Conservation (phyloP, 306 rosid genomes). For the Prunus fruticosa region DNA sequence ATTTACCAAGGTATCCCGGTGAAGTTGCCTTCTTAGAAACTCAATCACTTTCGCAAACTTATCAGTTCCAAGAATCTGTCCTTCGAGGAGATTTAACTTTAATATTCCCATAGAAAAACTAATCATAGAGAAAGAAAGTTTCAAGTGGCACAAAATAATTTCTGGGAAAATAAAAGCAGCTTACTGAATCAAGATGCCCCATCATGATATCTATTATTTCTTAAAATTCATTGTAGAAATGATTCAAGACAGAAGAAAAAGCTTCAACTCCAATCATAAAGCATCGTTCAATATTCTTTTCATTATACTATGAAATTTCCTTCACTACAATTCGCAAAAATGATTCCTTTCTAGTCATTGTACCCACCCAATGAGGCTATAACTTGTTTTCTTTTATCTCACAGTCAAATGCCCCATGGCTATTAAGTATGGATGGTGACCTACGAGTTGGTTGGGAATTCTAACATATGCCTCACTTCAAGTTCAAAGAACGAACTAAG, state of each 20-base stretch:
- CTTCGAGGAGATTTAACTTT: slow-evolving; percentile 13
- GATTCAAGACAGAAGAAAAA: not conserved
- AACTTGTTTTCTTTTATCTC: not conserved
- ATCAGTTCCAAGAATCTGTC: slow-evolving; percentile 80
- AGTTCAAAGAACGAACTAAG: not conserved
- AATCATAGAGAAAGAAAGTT: not conserved
- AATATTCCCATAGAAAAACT: not conserved
- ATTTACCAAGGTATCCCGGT: slow-evolving; percentile 82
- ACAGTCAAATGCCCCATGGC: not conserved
- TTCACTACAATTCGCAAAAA: not conserved
- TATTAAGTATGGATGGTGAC: not conserved
- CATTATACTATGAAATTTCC: not conserved
- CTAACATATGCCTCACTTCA: not conserved
- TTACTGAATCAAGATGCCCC: not conserved
- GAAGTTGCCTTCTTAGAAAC: slow-evolving; percentile 86
- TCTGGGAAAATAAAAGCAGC: not conserved
- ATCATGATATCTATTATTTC: not conserved
- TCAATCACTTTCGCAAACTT: slow-evolving; percentile 94
- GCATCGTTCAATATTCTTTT: not conserved
- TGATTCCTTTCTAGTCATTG: not conserved
- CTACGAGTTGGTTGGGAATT: not conserved
- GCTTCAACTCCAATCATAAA: not conserved
- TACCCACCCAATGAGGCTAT: not conserved
- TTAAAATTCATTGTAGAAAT: not conserved
- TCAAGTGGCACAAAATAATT: not conserved